Evolutionary conservation across 2,329 filamentous ascomycete species (phyloP), one percentile per base, ranked within the genome.

Genomic region (Lecanosticta acicola): DNA sequence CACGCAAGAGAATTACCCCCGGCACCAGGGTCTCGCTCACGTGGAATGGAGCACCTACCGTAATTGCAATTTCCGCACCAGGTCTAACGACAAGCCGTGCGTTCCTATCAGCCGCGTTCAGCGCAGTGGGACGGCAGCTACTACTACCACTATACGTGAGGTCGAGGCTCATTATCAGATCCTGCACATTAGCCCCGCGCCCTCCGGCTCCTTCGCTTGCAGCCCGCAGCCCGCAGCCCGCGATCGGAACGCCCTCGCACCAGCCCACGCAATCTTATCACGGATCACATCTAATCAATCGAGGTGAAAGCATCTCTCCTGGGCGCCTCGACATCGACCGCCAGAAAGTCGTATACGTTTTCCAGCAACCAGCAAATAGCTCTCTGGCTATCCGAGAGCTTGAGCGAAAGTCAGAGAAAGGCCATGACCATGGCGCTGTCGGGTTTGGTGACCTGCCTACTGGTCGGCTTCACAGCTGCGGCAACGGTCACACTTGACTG

Each of bases 401-500:
- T n/a, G n/a, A n/a, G n/a, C n/a, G n/a, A n/a, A n/a, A n/a, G n/a
- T n/a, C n/a, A n/a, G n/a, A n/a, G n/a, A n/a, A n/a, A n/a, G 16
- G 17, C 3, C n/a, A 37, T 37, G 9, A 17, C 35, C n/a, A 37
- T 37, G 35, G 8, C 35, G 3, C 16, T 37, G 17, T 37, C 17
- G 14, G 5, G 19, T 11, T 21, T 42, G 17, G 40, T 32, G 10
- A n/a, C 32, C 40, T 42, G 29, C 8, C 19, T 24, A 16, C 21
- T 38, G 19, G 29, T 24, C 10, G 32, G 42, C 46, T 48, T 40
- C 33, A 45, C 41, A 11, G 32, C 43, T 3, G 51, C 54, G n/a
- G 51, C 48, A 24, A 56, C 53, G 2, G 48, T 50, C 24, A 56
- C 49, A 13, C 53, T 50, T 42, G 47, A 56, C 41, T 56, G 50